Percentiles rank a stretch among this genome's conserved stretches.
These are phyloP conservation scores for Scutellaria barbata DNA, from an alignment of 257 asterid genomes.

Conservation along the genomic window DNA sequence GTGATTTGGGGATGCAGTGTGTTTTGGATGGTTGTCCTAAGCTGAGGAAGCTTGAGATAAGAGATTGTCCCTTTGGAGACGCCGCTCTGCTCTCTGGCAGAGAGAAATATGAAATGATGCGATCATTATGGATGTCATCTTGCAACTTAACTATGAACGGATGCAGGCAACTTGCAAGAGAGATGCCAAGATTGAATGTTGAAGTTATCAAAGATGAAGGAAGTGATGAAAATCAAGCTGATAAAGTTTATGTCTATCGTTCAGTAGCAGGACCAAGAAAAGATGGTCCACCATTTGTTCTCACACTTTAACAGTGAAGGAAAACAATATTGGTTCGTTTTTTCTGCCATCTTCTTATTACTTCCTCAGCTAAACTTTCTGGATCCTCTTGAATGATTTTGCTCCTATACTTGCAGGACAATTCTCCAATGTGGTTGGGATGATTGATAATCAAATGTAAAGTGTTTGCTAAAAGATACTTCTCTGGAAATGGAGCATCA, in stretches of 20 bases:
- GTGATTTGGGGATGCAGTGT: constrained; percentile 85
- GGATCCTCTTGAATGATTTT: constrained; percentile 15
- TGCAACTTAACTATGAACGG: constrained; percentile 71
- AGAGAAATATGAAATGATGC: constrained; percentile 71
- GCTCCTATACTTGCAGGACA: constrained; percentile 37
- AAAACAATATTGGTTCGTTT: constrained; percentile 37
- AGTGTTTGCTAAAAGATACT: constrained; percentile 31
- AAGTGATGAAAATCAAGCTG: constrained; percentile 49
- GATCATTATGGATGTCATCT: constrained; percentile 89
- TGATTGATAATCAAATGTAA: constrained; percentile 19
- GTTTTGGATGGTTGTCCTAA: constrained; percentile 78
- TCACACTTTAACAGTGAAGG: constrained; percentile 55
- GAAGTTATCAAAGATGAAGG: constrained; percentile 75
- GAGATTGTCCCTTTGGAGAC: constrained; percentile 86
- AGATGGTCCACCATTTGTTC: constrained; percentile 84
- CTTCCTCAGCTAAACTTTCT: constrained; percentile 5
- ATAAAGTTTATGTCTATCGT: constrained; percentile 73
- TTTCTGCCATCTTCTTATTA: constrained; percentile 8
- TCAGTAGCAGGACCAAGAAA: constrained; percentile 79
- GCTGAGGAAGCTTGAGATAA: constrained; percentile 85
- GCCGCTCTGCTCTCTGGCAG: constrained; percentile 66
- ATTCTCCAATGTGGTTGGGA: constrained; percentile 28
- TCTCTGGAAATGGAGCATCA: constrained; percentile 22
- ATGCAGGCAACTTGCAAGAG: constrained; percentile 63
- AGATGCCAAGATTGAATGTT: constrained; percentile 75